Conservation (phyloP, 139 green algal species). For the Chlamydomonas schloesseri region DNA sequence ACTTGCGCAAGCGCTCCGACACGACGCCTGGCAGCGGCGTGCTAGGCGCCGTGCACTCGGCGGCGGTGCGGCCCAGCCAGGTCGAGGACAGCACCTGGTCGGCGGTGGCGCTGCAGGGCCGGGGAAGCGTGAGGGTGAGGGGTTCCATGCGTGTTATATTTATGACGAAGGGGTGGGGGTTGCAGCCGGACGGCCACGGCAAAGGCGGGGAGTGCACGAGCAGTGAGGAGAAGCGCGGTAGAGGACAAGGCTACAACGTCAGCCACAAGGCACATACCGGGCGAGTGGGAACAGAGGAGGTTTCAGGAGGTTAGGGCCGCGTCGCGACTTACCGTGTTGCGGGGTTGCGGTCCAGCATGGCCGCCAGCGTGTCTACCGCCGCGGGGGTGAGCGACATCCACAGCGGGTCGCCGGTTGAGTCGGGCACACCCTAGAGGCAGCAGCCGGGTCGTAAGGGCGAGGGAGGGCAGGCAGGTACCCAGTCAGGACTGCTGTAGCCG, state of each 20-base stretch:
- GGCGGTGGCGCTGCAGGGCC: slow-evolving; percentile 65
- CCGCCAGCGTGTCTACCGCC: slow-evolving; percentile 5
- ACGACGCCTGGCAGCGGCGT: slow-evolving; percentile 63
- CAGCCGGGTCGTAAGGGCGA: background rate
- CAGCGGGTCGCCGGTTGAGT: slow-evolving; percentile 1
- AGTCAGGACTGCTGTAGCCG: too few relatives aligned
- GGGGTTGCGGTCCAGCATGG: slow-evolving; percentile 47
- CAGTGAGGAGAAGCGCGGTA: too few relatives aligned
- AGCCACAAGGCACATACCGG: too few relatives aligned
- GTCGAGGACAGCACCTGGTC: slow-evolving; percentile 61
- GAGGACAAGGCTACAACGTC: too few relatives aligned
- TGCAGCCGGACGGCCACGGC: too few relatives aligned
- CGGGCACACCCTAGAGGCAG: background rate
- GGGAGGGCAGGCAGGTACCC: too few relatives aligned
- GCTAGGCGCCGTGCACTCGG: slow-evolving; percentile 12
- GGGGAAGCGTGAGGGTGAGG: background rate
- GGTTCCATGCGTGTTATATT: background rate
- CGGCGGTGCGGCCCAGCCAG: slow-evolving; percentile 21
- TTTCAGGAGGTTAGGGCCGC: background rate
- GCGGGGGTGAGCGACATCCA: slow-evolving; percentile 9
- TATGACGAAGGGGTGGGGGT: background rate
- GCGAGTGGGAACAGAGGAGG: too few relatives aligned
- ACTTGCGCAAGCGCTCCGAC: slow-evolving; percentile 84
- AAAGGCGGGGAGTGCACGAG: background rate
- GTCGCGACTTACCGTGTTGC: slow-evolving; percentile 56